phyloP scores from a whole-genome alignment of 805 yeast species.

The Candida succiphila region DNA sequence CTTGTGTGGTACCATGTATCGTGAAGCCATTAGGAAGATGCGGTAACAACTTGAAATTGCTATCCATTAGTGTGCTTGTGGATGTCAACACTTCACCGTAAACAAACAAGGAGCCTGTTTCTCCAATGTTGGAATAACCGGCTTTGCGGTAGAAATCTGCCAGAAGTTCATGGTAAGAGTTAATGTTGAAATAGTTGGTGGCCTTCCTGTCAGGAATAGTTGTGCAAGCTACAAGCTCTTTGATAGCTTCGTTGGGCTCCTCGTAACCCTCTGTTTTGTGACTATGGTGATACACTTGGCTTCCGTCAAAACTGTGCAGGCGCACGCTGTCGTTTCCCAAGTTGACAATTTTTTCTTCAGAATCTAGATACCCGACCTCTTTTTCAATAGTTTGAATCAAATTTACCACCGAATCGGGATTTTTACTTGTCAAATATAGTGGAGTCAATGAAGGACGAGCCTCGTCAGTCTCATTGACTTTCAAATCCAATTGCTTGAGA shows the following conservation, averaged over 20 bases:
- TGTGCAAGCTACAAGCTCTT: constrained; percentile 41
- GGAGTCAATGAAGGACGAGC: constrained; percentile 64
- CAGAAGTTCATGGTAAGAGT: constrained; percentile 40
- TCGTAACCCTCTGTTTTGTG: constrained; percentile 28
- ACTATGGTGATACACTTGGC: constrained; percentile 11
- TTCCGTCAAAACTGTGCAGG: constrained; percentile 29
- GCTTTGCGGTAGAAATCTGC: constrained; percentile 19
- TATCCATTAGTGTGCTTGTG: constrained; percentile 70
- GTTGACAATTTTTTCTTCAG: constrained; percentile 29
- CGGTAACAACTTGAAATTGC: constrained; percentile 49
- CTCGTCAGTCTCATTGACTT: constrained; percentile 46
- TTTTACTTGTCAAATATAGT: constrained; percentile 38
- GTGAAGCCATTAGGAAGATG: constrained; percentile 63
- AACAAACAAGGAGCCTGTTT: constrained; percentile 52
- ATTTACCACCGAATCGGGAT: constrained; percentile 17
- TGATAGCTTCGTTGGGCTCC: constrained; percentile 47
- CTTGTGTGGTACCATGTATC: constrained; percentile 71
- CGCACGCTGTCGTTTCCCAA: constrained; percentile 50
- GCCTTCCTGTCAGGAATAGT: constrained; percentile 36
- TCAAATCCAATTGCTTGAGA: constrained; percentile 52
- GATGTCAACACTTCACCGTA: constrained; percentile 91
- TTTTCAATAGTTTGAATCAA: constrained; percentile 23
- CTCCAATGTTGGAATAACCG: constrained; percentile 18
- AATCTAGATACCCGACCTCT: constrained; percentile 22
- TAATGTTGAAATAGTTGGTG: constrained; percentile 69